Base-by-base conservation (phyloP, 2,329 filamentous ascomycete genomes). In the Fusarium sp. region DNA sequence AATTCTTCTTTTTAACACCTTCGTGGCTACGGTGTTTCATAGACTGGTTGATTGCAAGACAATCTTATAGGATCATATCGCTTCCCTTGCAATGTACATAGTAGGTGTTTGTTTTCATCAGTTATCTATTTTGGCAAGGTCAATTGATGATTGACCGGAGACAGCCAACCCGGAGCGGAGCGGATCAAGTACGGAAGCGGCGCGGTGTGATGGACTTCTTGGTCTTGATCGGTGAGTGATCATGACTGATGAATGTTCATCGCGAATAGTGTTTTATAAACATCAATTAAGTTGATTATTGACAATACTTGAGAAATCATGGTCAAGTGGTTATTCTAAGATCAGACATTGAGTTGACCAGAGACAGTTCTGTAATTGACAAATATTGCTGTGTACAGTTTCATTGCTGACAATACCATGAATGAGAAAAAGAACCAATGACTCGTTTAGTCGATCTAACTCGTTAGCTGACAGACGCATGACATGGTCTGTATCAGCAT, bases 401-500 rank as follows among this genome's bases (percentile, higher is more conserved):
- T n/a, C 18, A 7, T 33, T n/a, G 39, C 39, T 56, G 7, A 49
- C 41, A 15, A 27, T 49, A 20, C 35, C 22, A 17, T 36, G 49
- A 10, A 5, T 31, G 4, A 25, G n/a, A 47, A 36, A 2, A 46
- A 33, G 17, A 36, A 7, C 65, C 64, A 68, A 45, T 68, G 18
- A 56, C 20, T 29, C 18, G 13, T 57, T 50, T 45, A 52, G 56
- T 33, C 18, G 35, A 33, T 57, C 50, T 68, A 64, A 57, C 45
- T 63, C 46, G 18, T 27, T 42, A 31, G 64, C 65, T 69, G 39
- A 64, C 65, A 42, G 57, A 47, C 44, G 13, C 46, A 64, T 68
- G 50, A 68, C 65, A 68, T 33, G 49, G 50, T 14, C 46, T 42
- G 35, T 46, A 47, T 68, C 45, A 58, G 44, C 54, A 67, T 73